Evolutionary conservation across 2,329 filamentous ascomycete genomes (phyloP).

Genomic region (Aspergillus texensis): DNA sequence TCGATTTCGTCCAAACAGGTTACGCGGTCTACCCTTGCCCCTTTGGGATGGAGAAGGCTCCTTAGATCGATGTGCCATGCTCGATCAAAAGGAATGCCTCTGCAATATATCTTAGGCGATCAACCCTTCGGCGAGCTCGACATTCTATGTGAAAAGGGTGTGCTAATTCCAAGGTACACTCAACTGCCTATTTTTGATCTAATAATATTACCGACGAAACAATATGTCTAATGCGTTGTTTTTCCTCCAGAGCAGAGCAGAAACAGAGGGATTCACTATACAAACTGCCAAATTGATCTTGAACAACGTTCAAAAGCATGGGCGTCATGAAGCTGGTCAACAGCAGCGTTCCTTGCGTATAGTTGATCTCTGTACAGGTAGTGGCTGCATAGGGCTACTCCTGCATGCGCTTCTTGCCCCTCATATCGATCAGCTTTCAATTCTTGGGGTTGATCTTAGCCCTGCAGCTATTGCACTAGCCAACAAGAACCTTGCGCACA

Average conservation of each 20-base stretch:
- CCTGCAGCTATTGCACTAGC: conserved; percentile 66
- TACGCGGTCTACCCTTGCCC: neutral
- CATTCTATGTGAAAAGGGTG: conserved; percentile 72
- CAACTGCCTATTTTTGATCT: neutral
- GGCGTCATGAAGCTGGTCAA: neutral
- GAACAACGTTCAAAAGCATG: conserved; percentile 12
- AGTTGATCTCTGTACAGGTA: conserved; percentile 86
- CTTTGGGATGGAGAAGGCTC: conserved; percentile 30
- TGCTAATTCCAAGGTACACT: conserved; percentile 75
- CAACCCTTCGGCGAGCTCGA: conserved; percentile 87
- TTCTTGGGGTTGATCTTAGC: conserved; percentile 77
- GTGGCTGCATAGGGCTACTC: conserved; percentile 84
- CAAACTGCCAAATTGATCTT: conserved; percentile 55
- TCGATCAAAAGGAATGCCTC: conserved; percentile 67
- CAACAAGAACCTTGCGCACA: conserved; percentile 62
- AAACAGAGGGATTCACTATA: conserved; percentile 70
- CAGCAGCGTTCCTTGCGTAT: conserved; percentile 54
- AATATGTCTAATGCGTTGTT: neutral
- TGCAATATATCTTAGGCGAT: conserved; percentile 87
- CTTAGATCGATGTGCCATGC: conserved; percentile 42
- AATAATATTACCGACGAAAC: neutral
- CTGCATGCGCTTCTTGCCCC: conserved; percentile 64
- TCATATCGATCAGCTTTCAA: conserved; percentile 46
- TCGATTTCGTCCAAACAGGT: neutral
- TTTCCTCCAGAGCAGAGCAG: conserved; percentile 48